Evolutionary conservation across 805 yeast genomes (phyloP), one percentile per base, ranked within the genome.

Genomic region (Kuraishia borneana): DNA sequence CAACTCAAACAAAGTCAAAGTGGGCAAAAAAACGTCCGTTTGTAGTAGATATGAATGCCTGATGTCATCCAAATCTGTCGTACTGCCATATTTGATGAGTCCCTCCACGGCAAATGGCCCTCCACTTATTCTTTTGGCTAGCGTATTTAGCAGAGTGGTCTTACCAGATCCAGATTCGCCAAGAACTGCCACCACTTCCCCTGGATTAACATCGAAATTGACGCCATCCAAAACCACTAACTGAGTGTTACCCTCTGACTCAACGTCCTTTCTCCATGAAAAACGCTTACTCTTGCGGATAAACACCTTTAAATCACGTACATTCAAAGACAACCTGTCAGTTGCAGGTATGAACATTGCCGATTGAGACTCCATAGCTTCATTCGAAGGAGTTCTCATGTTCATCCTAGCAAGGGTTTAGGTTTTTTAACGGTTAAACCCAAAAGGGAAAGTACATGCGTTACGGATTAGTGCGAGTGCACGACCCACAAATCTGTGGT

Each of bases 111-210:
- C 41, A 40, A 74, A 51, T 7, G 61, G 62, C 21, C 60, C 53
- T 19, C 60, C 56, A 0, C 60, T 41, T 14, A 68, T 53, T 41
- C 76, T 51, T 26, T 72, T 70, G 0, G 78, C 70, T 32, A 76
- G 50, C 0, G 72, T 73, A 46, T 82, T 82, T 18, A 81, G 58
- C 32, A 81, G 52, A 0, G 88, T 78, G 0, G 89, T 81, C 47
- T 81, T 81, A 5, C 89, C 89, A 10, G 81, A 70, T 1, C 89
- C 89, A 1, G 84, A 76, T 1, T 85, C 83, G 2, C 89, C 92
- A 58, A 82, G 62, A 12, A 81, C 75, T 3, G 87, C 89, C 60
- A 79, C 56, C 31, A 81, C 54, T 20, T 73, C 59, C 7, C 83
- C 81, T 16, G 68, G 75, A 9, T 61, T 53, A 28, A 89, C 76